Evolutionary conservation across 2,329 filamentous ascomycete species (phyloP), one percentile per base, ranked within the genome.

Genomic region (Sphaerulina musiva): DNA sequence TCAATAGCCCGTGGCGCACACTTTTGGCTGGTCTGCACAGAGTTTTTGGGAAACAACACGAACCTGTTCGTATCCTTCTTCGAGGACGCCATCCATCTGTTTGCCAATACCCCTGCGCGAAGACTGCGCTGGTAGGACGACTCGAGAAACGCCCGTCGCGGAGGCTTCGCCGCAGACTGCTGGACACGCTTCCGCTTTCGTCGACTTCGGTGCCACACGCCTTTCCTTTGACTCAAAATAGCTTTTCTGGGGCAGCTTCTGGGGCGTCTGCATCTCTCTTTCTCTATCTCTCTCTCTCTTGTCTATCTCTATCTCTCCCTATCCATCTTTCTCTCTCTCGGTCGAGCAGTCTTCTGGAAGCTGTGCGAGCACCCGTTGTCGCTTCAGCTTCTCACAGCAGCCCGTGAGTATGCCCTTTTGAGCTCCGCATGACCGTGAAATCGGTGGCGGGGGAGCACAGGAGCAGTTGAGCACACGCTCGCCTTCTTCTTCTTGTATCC

Each of bases 401-500:
- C 34, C 12, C 12, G 34, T 36, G 34, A 36, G 34, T 36, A 10
- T 36, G 34, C 34, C 34, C 34, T 36, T 36, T 36, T 36, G 34
- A 36, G 34, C 41, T 44, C 11, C 14, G 12, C 14, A 44, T n/a
- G 12, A 36, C 3, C 9, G 12, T 3, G 34, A 36, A 36, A 36
- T 4, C 34, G 12, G 34, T n/a, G 34, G 14, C 12, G 20, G 36
- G 40, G 17, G 11, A 39, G 14, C 31, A 26, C 26, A 26, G 26
- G 39, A 45, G 31, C 40, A 34, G 48, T 10, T 29, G 29, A 32
- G 34, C 39, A 45, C 40, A 29, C 41, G 14, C 29, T 29, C 39
- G 29, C 41, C 41, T 38, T 51, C 48, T 51, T 45, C 40, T 51
- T 45, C 40, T 51, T 14, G 31, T 38, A 14, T 36, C 44, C 40